Conservation (phyloP, 2,329 filamentous ascomycete species). For the Claviceps citrina region DNA sequence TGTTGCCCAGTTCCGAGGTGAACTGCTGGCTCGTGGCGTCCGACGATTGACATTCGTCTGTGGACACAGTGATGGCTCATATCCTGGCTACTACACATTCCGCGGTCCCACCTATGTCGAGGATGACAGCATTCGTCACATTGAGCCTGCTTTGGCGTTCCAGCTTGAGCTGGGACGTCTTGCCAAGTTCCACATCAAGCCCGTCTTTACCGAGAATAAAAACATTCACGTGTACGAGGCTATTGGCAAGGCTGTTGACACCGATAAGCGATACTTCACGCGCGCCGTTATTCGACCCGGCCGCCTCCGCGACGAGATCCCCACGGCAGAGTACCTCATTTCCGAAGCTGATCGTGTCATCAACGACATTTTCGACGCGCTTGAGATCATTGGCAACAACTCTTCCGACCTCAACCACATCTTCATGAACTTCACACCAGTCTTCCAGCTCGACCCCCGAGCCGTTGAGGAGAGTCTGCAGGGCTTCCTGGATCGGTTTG, state of each 20-base stretch:
- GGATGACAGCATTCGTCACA: slow-evolving; percentile 92
- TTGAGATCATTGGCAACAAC: slow-evolving; percentile 98
- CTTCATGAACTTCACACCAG: slow-evolving; percentile 98
- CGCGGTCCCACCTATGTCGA: slow-evolving; percentile 78
- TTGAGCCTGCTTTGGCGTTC: slow-evolving; percentile 91
- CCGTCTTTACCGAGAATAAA: slow-evolving; percentile 96
- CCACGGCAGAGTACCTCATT: slow-evolving; percentile 95
- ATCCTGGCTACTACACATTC: slow-evolving; percentile 97
- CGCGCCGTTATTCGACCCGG: slow-evolving; percentile 89
- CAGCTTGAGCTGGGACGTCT: slow-evolving; percentile 91
- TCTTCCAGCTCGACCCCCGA: slow-evolving; percentile 78
- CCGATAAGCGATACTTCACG: slow-evolving; percentile 97
- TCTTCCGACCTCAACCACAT: slow-evolving; percentile 99
- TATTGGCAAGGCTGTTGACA: slow-evolving; percentile 83
- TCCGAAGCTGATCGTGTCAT: slow-evolving; percentile 93
- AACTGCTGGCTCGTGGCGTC: slow-evolving; percentile 65
- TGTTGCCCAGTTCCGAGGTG: slow-evolving; percentile 66
- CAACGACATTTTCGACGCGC: slow-evolving; percentile 91
- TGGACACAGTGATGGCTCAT: slow-evolving; percentile 82
- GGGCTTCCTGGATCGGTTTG: slow-evolving; percentile 93
- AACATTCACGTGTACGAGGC: slow-evolving; percentile 99
- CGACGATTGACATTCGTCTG: slow-evolving; percentile 93
- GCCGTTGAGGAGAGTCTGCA: slow-evolving; percentile 88
- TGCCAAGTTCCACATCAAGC: slow-evolving; percentile 94
- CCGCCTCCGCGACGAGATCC: slow-evolving; percentile 89